phyloP scores from a whole-genome alignment of 768 basidiomycete genomes.

The Suillus occidentalis region DNA sequence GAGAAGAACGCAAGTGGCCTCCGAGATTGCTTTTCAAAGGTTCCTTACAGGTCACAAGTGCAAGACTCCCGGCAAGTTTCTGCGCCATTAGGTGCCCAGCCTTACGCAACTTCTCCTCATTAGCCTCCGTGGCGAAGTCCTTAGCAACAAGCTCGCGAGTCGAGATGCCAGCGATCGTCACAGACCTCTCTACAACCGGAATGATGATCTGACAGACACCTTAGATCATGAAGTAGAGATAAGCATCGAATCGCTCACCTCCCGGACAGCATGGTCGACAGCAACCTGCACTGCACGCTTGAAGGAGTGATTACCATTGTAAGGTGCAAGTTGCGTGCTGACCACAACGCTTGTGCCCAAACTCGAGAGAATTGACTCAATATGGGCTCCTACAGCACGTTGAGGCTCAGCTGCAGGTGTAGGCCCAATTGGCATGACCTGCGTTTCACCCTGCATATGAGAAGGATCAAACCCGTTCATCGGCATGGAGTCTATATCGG shows the following conservation, averaged over 20 bases:
- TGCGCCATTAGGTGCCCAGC: slow-evolving; percentile 97
- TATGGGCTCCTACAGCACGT: slow-evolving; percentile 70
- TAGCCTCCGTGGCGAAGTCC: slow-evolving; percentile 92
- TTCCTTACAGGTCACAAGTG: slow-evolving; percentile 97
- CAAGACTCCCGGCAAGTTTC: slow-evolving; percentile 93
- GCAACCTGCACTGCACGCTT: slow-evolving; percentile 90
- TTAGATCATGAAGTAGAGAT: background rate
- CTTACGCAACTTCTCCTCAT: slow-evolving; percentile 86
- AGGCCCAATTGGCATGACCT: slow-evolving; percentile 61
- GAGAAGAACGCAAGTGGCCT: slow-evolving; percentile 78
- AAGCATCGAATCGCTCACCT: slow-evolving; percentile 48
- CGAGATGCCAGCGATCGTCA: slow-evolving; percentile 97
- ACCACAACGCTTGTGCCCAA: slow-evolving; percentile 76
- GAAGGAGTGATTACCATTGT: slow-evolving; percentile 78
- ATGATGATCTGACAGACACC: slow-evolving; percentile 71
- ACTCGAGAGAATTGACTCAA: slow-evolving; percentile 74
- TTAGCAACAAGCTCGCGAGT: slow-evolving; percentile 93
- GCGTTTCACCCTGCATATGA: slow-evolving; percentile 51
- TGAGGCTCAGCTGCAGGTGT: slow-evolving; percentile 63
- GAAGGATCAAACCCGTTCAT: slow-evolving; percentile 69
- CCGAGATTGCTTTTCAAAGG: slow-evolving; percentile 91
- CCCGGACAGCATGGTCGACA: slow-evolving; percentile 91
- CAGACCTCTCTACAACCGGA: slow-evolving; percentile 96
- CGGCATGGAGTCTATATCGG: slow-evolving; percentile 76
- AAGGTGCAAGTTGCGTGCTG: slow-evolving; percentile 70